Base-by-base conservation (phyloP, 2,329 filamentous ascomycete genomes). In the Penicillium glabrum region DNA sequence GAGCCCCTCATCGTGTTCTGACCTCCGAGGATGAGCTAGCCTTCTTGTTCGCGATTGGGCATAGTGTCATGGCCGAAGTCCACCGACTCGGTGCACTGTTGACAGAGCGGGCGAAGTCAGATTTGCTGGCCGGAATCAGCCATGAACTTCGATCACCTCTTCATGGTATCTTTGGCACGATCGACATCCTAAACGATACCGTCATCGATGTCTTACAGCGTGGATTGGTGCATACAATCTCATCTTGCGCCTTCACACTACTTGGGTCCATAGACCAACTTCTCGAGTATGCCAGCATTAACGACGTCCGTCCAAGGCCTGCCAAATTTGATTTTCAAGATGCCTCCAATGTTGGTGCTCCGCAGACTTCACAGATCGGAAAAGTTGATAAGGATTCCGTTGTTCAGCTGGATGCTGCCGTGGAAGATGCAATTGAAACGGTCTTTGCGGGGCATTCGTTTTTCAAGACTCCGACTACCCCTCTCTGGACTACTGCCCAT, bases 221-320 rank as follows among this genome's bases (percentile, higher is more conserved):
- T 33, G 60, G 62, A 11, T 61, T 71, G 35, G 35, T 70, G 9
- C 58, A 67, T 29, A 68, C 73, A 0, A 69, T 77, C 26, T 67
- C 70, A 26, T 71, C 65, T 19, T 78, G 74, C 48, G 74, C 72
- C 1, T 67, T 69, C n/a, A 77, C 75, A 1, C 58, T 78, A 1
- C 64, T 77, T 1, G 74, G 76, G 31, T 76, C 74, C 0, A 67
- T 78, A 16, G 69, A 73, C 31, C 66, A 72, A 29, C 61, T 74
- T 19, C 63, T 72, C 0, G 68, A 69, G 11, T 64, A 60, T 47
- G 58, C 65, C 10, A 63, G 63, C 26, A 67, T 67, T 19, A 67
- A 67, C n/a, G 60, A 61, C 39, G 43, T 58, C 39, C 51, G 24
- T 31, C 29, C 48, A 5, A 55, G 41, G 19, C 19, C 52, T 19